Base-by-base conservation (phyloP, 768 basidiomycete species). In the Mycena metata region DNA sequence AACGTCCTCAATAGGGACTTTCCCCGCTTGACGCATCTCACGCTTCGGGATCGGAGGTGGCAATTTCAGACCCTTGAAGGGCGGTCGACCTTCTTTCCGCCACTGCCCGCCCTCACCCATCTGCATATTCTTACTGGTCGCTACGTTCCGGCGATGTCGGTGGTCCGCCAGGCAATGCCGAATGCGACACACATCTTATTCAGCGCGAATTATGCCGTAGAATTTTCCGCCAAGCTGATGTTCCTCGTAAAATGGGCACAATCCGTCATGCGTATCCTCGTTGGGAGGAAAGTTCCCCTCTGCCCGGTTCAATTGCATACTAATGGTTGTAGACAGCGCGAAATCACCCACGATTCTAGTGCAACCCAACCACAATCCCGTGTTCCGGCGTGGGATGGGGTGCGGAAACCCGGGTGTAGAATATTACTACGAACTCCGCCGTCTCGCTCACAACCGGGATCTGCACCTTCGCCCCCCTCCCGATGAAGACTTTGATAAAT, bases 101-200 rank as follows among this genome's bases (percentile, higher is more conserved):
- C 60, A 1, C 35, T 71, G 15, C 66, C 60, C 5, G 33, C 60
- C 26, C 51, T 70, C 46, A 66, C 70, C 8, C 70, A 71, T 45
- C 36, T 71, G 21, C 70, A 71, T 36, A 33, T 67, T 43, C 30
- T 67, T 19, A 47, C 64, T 6, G 6, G 21, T 16, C 21, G 15
- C 26, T 41, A 26, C 45, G 60, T 50, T 4, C 12, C 47, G 21
- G 16, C 10, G 26, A 50, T 66, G 15, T 43, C 65, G 10, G 49
- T 52, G 11, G 13, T 67, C 12, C 56, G 55, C 49, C 46, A 30
- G 12, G 52, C 51, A 24, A 58, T 67, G 23, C 55, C 60, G 13
- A 67, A 67, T 30, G 60, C 58, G n/a, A 55, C 45, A 15, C 57
- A 58, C n/a, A 41, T 71, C 23, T 66, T 66, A n/a, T 19, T 67